Evolutionary conservation across 495 filamentous ascomycete genomes (phyloP).

Genomic region (Aspergillus conjunctus): DNA sequence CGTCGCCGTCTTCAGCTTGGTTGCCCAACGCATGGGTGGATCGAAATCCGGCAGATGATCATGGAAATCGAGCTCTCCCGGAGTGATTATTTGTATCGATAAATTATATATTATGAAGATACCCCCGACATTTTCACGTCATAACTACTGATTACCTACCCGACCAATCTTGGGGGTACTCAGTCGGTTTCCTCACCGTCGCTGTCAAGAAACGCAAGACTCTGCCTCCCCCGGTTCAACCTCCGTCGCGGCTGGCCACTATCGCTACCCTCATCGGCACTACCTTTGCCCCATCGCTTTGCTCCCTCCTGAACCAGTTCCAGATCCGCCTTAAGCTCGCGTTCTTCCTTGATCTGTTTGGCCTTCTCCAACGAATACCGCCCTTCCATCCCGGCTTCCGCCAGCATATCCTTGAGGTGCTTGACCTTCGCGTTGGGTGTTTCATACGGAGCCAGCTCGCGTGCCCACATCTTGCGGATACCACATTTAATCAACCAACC

Average conservation of each 20-base stretch:
- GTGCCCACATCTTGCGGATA: constrained; percentile 87
- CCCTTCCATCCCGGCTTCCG: constrained; percentile 82
- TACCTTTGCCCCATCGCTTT: constrained; percentile 67
- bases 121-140: neutral
- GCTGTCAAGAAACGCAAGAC: constrained; percentile 56
- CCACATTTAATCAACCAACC: constrained; percentile 88
- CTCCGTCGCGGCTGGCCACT: constrained; percentile 38
- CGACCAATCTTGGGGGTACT: constrained; percentile 17
- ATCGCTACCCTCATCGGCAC: constrained; percentile 49
- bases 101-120: constrained; percentile 4
- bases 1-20: constrained; percentile 86
- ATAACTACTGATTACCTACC: neutral
- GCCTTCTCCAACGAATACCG: constrained; percentile 84
- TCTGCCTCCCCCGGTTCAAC: constrained; percentile 47
- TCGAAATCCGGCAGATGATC: constrained; percentile 42
- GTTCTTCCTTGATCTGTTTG: constrained; percentile 76
- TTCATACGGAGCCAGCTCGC: constrained; percentile 75
- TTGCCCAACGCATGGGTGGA: constrained; percentile 73
- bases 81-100: constrained; percentile 3
- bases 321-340: constrained; percentile 80
- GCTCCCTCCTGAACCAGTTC: constrained; percentile 79
- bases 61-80: neutral
- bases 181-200: constrained; percentile 58
- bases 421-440: constrained; percentile 78
- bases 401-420: constrained; percentile 76